Evolutionary conservation across 2,329 filamentous ascomycete species (phyloP), one percentile per base, ranked within the genome.

Genomic region (Mycogone perniciosa): DNA sequence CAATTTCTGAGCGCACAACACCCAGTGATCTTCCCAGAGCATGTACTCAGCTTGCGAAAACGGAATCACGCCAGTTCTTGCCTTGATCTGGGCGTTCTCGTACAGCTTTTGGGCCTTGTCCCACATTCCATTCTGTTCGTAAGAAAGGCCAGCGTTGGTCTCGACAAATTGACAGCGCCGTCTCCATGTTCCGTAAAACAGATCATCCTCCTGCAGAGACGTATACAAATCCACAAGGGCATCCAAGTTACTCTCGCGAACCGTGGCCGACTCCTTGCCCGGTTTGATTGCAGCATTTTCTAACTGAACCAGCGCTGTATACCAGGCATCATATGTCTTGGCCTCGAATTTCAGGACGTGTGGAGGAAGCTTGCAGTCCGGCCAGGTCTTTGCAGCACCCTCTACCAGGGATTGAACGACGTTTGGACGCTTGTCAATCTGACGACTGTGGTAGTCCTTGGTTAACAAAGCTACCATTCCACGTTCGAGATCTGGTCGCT

Each of bases 1-100:
- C 42, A 99, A 77, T 71, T 99, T 99, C 71, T 97, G 90, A 0
- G 92, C 93, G 67, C 93, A 99, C 45, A 96, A 79, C 39, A 99
- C 85, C 93, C 93, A 99, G 61, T 99, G 95, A 64, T 99, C 93
- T 70, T 99, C 93, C 93, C 93, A 99, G 1, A 99, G 80, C 81
- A 95, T 96, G 70, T 99, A 99, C 69, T 99, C 93, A 31, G 86
- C 90, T 61, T 95, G 88, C 1, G 92, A 96, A 68, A 96, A 97
- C 0, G 93, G 92, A 54, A 97, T 83, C n/a, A 92, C 89, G 46
- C 91, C 93, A 0, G 92, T 97, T 43, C 95, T 83, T 41, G 95
- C 93, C 68, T 97, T 99, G 67, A 99, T 89, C 68, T 99, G 95
- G 0, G 95, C 93, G 50, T 86, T 86, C 68, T 99, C 93, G 67